Conservation (phyloP, 176 grass and related monocot genomes). For the Aegilops umbellulata region DNA sequence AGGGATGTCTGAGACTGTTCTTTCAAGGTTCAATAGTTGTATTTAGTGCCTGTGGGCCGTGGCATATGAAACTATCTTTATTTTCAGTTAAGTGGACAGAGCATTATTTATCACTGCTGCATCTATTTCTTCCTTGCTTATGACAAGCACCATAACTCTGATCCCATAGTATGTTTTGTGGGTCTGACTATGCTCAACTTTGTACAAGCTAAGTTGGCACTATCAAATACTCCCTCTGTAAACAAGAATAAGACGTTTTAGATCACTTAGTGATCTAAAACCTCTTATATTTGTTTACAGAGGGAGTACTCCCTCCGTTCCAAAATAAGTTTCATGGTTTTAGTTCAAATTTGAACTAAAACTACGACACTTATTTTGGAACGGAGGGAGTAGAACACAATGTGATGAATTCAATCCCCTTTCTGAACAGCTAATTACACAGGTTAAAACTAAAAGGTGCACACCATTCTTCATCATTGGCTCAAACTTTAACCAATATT, state of each 20-base stretch:
- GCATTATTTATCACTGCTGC: conserved; percentile 23
- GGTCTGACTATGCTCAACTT: background rate
- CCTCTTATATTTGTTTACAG: too few species aligned
- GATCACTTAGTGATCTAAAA: too few species aligned
- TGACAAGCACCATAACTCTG: background rate
- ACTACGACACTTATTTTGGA: too few species aligned
- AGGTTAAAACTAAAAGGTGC: background rate
- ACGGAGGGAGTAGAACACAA: background rate
- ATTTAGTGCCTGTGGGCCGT: conserved; percentile 42
- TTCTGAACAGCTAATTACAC: background rate
- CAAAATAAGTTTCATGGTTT: too few species aligned
- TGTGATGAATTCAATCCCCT: background rate
- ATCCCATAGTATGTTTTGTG: background rate
- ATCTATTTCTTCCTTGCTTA: background rate
- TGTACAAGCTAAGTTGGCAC: background rate
- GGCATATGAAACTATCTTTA: conserved; percentile 66
- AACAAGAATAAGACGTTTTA: too few species aligned
- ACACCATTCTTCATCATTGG: background rate
- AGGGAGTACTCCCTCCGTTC: too few species aligned
- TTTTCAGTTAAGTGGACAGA: conserved; percentile 60
- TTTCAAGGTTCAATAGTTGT: conserved; percentile 70
- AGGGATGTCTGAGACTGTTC: conserved; percentile 35
- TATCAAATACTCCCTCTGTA: background rate
- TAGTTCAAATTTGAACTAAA: too few species aligned
- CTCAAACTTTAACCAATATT: background rate